Evolutionary conservation across 345 rosid species (phyloP).

Genomic region (Punica granatum): DNA sequence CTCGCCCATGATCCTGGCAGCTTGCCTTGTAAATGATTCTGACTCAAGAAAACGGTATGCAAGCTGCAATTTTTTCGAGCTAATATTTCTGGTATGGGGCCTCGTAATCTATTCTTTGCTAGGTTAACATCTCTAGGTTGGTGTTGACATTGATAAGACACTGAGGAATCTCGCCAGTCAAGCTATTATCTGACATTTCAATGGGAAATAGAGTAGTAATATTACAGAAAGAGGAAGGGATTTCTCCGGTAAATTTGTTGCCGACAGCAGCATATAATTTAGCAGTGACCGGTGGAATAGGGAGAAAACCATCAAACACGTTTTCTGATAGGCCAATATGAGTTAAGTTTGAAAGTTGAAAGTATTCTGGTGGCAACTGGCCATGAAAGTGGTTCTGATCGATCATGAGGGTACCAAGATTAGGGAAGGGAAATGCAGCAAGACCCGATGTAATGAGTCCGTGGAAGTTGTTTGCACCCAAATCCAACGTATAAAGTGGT

Average conservation of each 20-base stretch:
- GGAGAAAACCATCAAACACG: not conserved
- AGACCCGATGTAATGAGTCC: not conserved
- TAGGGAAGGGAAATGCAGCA: not conserved
- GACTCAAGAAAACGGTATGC: conserved; percentile 10
- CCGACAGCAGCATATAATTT: too few relatives aligned
- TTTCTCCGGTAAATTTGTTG: not conserved
- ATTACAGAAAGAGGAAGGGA: conserved; percentile 1
- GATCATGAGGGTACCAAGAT: not conserved
- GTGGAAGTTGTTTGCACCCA: conserved; percentile 11
- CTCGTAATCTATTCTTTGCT: conserved; percentile 11
- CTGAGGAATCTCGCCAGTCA: conserved; percentile 5
- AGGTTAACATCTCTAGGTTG: conserved; percentile 6
- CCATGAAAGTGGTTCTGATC: conserved; percentile 6
- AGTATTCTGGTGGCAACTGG: not conserved
- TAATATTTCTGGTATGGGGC: conserved; percentile 10
- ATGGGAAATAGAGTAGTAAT: not conserved
- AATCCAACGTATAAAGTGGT: not conserved
- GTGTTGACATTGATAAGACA: not conserved
- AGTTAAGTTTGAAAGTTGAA: not conserved
- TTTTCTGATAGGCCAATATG: conserved; percentile 11
- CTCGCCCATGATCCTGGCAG: conserved; percentile 15
- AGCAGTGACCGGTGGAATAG: not conserved
- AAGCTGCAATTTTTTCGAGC: not conserved
- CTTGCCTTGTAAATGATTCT: conserved; percentile 17
- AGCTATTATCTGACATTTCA: conserved; percentile 5